Percentiles rank a stretch among this genome's conserved stretches.
Conservation (phyloP, 163 green algal species). For the Trebouxia gelatinosa region DNA sequence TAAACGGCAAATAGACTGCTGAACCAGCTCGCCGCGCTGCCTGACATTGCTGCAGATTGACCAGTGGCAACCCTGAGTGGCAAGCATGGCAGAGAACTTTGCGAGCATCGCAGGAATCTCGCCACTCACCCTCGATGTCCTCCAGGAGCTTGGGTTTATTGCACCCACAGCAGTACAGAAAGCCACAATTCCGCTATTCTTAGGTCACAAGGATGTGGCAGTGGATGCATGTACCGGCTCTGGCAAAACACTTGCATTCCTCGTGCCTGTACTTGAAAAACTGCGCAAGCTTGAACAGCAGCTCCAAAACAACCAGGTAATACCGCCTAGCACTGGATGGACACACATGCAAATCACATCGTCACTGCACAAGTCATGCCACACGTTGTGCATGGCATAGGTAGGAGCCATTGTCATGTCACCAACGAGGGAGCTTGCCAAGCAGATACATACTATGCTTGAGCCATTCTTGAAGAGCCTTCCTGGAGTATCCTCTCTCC, state of each 20-base stretch:
- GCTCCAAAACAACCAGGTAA: conserved; percentile 79
- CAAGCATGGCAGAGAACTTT: not conserved
- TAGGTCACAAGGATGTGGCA: conserved; percentile 93
- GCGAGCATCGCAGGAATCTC: conserved; percentile 38
- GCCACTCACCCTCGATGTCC: conserved; percentile 55
- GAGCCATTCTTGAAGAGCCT: conserved; percentile 72
- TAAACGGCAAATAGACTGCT: no score
- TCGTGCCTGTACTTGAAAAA: conserved; percentile 91
- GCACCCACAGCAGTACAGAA: conserved; percentile 87
- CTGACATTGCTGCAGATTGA: not conserved
- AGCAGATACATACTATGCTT: conserved; percentile 85
- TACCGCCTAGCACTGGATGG: not conserved
- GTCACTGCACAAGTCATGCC: not conserved
- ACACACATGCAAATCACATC: not conserved
- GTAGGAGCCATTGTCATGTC: conserved; percentile 90
- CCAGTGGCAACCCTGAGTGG: no score
- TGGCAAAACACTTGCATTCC: conserved; percentile 97
- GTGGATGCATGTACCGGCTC: conserved; percentile 95
- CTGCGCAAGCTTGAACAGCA: conserved; percentile 65
- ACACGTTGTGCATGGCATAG: conserved; percentile 43
- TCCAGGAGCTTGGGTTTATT: conserved; percentile 64
- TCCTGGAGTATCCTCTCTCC: conserved; percentile 50
- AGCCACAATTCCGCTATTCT: conserved; percentile 89
- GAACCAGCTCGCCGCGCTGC: no score
- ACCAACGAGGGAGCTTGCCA: conserved; percentile 91